Base-by-base conservation (phyloP, 768 basidiomycete genomes). In the Chalciporus sphaerocephalus region DNA sequence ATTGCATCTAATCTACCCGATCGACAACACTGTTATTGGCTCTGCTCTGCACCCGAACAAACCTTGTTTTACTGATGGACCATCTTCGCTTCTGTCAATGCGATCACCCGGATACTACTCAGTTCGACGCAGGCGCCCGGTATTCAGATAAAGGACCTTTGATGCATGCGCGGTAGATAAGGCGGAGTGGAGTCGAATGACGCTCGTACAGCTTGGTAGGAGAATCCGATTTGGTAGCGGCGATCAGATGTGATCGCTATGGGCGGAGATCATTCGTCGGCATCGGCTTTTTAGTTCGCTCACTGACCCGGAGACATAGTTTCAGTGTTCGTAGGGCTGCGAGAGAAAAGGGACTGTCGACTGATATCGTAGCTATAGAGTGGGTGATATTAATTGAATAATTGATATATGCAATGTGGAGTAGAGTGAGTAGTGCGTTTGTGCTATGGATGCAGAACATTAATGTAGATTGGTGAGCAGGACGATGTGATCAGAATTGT, bases 101-200 rank as follows among this genome's bases (percentile, higher is more conserved):
- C 81, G 8, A 89, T 96, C 58, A 75, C 71, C n/a, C 83, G 81
- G 53, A 86, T 93, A 18, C 74, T 90, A 57, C 77, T 96, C 32
- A 94, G 90, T 64, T 87, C 92, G 20, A 79, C 78, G 22, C 85
- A 85, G 55, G 91, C 91, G 15, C 93, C 92, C n/a, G 87, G 88
- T 13, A 93, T 96, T 64, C 85, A 80, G 57, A 78, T 96, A 65
- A 78, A 80, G 44, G 92, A 93, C 72, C 73, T 78, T 50, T 88
- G 76, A 66, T 48, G 42, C 22, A 23, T 27, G 10, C 20, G 21
- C 16, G 16, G 38, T 18, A n/a, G 33, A 24, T 36, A 21, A 18
- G n/a, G 41, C 23, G 41, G 27, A 11, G 51, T 39, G 45, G 27
- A 35, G 41, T 33, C 32, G 22, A 28, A 39, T 44, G 43, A 35